Evolutionary conservation across 441 rosid genomes (phyloP), one percentile per base, ranked within the genome.

Genomic region (Pelargonium exstipulatum): DNA sequence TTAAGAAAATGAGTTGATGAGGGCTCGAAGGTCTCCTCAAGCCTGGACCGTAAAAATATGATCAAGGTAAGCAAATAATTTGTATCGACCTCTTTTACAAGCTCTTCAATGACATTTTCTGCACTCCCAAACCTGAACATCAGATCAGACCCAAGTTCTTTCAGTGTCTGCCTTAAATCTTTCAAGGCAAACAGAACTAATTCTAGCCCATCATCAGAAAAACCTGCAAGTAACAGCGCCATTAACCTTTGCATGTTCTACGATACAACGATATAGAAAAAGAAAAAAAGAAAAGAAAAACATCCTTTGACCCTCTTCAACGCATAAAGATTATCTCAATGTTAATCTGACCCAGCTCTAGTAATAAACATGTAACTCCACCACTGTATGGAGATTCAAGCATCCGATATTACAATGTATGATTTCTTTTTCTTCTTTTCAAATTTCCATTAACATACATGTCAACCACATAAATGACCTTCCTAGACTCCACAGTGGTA

Each of bases 71-170:
- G 62, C 3, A 40, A 62, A 69, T 62, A 10, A 29, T 29, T 29
- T 29, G 35, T 29, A 72, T 63, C 26, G 72, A 90, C 98, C 95
- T 93, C 84, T 68, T 70, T 74, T 66, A 82, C 88, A 69, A 93
- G 85, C 63, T 82, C 86, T 65, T 32, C 68, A 26, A 91, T 79
- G 67, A 93, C 85, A 73, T 71, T 74, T 71, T 91, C 98, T 1
- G 84, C 89, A 1, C 77, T 83, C 53, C 98, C 97, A 61, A 84
- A 87, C 76, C 88, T 88, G 70, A 91, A 74, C 91, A 91, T 83
- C 81, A 93, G 83, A 84, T 91, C 78, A 3, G 97, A 88, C 26
- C 96, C 91, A 46, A 71, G 81, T 74, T 80, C 85, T 74, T 82
- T 82, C 67, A 93, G 76, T 4, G 87, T 79, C 45, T 68, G 69